Evolutionary conservation across 106 monocot species (phyloP).

Genomic region (Acanthochlamys bracteata): DNA sequence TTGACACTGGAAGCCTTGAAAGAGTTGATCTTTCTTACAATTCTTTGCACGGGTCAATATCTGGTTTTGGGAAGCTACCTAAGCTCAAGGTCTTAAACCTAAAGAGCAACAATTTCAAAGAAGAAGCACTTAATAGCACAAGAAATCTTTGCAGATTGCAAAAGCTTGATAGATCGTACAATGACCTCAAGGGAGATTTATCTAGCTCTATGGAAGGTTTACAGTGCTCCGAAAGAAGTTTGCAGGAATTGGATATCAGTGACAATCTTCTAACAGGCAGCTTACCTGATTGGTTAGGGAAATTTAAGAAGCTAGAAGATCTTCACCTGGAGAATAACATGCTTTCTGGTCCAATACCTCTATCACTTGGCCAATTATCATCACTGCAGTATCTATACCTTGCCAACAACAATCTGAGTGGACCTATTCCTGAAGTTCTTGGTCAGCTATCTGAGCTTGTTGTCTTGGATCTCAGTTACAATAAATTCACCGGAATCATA

Average conservation of each 20-base stretch:
- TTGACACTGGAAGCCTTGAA: background rate
- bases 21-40: background rate
- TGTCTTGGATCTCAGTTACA: constrained; percentile 10
- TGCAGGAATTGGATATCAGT: background rate
- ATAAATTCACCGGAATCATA: constrained; percentile 19
- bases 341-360: constrained; percentile 10
- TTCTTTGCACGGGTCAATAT: background rate
- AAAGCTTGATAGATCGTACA: background rate
- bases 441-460: constrained; percentile 13
- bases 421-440: constrained; percentile 8
- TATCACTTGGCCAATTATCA: background rate
- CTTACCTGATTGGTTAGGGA: constrained; percentile 2
- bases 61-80: background rate
- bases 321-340: background rate
- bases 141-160: background rate
- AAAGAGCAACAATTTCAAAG: background rate
- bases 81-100: background rate
- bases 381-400: constrained; percentile 10
- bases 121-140: background rate
- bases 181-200: background rate
- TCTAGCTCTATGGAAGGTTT: background rate
- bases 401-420: constrained; percentile 10
- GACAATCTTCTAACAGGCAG: background rate
- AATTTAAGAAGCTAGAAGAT: background rate
- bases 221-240: background rate